These are phyloP conservation scores for Plasmopara muralis DNA, from an alignment of 352 stramenopile species.

Conservation along the genomic window DNA sequence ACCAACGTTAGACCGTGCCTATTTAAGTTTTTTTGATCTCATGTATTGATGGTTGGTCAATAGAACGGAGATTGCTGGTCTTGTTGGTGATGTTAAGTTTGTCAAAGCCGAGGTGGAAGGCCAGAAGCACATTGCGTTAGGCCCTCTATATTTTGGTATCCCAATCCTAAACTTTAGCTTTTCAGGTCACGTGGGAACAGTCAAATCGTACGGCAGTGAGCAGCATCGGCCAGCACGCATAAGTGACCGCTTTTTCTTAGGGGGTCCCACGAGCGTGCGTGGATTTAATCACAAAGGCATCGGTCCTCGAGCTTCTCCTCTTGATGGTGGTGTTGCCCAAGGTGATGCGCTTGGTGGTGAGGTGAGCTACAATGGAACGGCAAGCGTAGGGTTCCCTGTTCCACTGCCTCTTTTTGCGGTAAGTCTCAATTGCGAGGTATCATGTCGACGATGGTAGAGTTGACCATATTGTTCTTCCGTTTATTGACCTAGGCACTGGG, in stretches of 20 bases:
- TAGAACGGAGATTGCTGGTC: conserved; percentile 80
- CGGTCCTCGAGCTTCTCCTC: conserved; percentile 77
- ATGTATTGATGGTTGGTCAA: conserved; percentile 1
- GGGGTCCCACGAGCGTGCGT: conserved; percentile 81
- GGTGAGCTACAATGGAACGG: conserved; percentile 81
- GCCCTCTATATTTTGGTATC: conserved; percentile 54
- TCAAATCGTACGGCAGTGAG: conserved; percentile 77
- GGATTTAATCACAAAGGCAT: conserved; percentile 90
- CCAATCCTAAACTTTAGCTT: conserved; percentile 80
- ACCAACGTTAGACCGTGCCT: not conserved
- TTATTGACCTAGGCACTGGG: conserved; percentile 52
- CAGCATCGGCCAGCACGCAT: conserved; percentile 76
- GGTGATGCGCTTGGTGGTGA: conserved; percentile 87
- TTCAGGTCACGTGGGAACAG: conserved; percentile 62
- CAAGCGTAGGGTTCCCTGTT: conserved; percentile 82
- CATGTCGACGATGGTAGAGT: not conserved
- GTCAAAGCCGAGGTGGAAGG: conserved; percentile 81
- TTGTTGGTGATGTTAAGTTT: conserved; percentile 86
- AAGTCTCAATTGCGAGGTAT: conserved; percentile 17
- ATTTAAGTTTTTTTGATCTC: conserved; percentile 3
- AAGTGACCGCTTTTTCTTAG: conserved; percentile 89
- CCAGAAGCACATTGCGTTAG: conserved; percentile 75
- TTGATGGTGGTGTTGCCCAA: conserved; percentile 73
- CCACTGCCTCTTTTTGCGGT: conserved; percentile 77
- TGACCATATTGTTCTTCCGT: conserved; percentile 1